Percentiles rank a stretch among this genome's conserved stretches.
These are phyloP conservation scores for Hyaloscypha variabilis DNA, from an alignment of 495 filamentous ascomycete genomes.

Conservation along the genomic window DNA sequence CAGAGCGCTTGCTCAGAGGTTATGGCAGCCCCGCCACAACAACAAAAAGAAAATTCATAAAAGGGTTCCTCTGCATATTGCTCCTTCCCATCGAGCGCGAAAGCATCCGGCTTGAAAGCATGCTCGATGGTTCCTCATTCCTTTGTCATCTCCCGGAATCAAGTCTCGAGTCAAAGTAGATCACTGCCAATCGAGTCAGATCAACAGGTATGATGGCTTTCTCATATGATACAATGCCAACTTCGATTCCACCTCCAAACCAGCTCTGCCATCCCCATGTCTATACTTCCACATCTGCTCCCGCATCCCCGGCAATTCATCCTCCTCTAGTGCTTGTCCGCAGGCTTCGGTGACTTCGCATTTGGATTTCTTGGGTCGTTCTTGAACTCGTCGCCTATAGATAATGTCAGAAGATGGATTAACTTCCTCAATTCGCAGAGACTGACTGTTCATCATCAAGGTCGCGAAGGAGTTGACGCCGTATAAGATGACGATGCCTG, in stretches of 20 bases:
- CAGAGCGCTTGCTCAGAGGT: too few relatives aligned
- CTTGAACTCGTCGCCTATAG: slow-evolving; percentile 87
- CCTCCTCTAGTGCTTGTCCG: slow-evolving; percentile 30
- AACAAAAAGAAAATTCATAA: too few relatives aligned
- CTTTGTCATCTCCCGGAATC: background rate
- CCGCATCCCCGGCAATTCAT: background rate
- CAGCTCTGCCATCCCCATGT: background rate
- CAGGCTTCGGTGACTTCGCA: slow-evolving; percentile 53
- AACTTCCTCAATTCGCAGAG: background rate
- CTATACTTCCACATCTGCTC: background rate
- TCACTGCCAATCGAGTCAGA: slow-evolving; percentile 9
- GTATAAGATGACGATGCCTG: slow-evolving; percentile 82
- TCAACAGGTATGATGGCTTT: slow-evolving; percentile 5
- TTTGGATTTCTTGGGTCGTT: slow-evolving; percentile 93
- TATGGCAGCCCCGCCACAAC: too few relatives aligned
- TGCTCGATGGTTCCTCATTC: too few relatives aligned
- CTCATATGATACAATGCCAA: slow-evolving; percentile 9
- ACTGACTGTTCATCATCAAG: slow-evolving; percentile 73
- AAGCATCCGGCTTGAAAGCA: too few relatives aligned
- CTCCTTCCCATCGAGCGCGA: too few relatives aligned
- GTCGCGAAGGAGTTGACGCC: slow-evolving; percentile 80
- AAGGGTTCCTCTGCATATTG: too few relatives aligned
- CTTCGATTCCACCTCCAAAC: background rate
- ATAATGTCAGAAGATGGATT: slow-evolving; percentile 30
- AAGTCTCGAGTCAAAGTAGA: background rate